Conservation (phyloP, 202 grass and related monocot genomes). For the Dendrocalamus latiflorus region DNA sequence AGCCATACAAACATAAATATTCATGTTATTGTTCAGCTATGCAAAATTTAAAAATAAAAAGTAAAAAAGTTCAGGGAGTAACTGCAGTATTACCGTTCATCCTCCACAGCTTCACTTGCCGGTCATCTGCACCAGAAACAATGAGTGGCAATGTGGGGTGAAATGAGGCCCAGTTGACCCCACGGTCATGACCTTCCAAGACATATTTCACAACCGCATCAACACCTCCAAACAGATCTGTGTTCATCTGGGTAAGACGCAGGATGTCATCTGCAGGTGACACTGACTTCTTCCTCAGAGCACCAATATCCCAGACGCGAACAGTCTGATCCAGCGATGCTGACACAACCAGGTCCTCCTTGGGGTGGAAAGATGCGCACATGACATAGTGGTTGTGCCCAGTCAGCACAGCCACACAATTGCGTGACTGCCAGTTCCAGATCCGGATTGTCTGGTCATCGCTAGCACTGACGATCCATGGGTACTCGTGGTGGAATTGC, state of each 20-base stretch:
- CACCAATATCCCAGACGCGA: conserved; percentile 93
- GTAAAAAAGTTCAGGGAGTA: background rate
- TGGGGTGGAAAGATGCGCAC: conserved; percentile 93
- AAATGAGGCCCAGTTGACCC: conserved; percentile 97
- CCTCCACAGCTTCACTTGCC: conserved; percentile 97
- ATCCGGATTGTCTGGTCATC: conserved; percentile 97
- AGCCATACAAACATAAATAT: background rate
- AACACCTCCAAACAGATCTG: conserved; percentile 90
- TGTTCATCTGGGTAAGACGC: conserved; percentile 93
- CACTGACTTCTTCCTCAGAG: too few relatives aligned
- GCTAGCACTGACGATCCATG: conserved; percentile 93
- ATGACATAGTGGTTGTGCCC: conserved; percentile 99
- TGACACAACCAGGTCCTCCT: conserved; percentile 93
- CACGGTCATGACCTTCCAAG: conserved; percentile 94
- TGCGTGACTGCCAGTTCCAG: conserved; percentile 99
- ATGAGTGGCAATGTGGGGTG: conserved; percentile 89
- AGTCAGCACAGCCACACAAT: conserved; percentile 86
- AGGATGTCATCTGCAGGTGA: conserved; percentile 90
- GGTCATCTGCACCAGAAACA: conserved; percentile 95
- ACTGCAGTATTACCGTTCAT: conserved; percentile 72
- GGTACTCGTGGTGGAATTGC: conserved; percentile 91
- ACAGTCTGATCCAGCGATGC: conserved; percentile 96
- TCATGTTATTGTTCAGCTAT: background rate
- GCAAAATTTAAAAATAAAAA: background rate
- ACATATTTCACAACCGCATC: conserved; percentile 99